Evolutionary conservation across 345 rosid genomes (phyloP), one percentile per base, ranked within the genome.

Genomic region (Eucalyptus pauciflora): DNA sequence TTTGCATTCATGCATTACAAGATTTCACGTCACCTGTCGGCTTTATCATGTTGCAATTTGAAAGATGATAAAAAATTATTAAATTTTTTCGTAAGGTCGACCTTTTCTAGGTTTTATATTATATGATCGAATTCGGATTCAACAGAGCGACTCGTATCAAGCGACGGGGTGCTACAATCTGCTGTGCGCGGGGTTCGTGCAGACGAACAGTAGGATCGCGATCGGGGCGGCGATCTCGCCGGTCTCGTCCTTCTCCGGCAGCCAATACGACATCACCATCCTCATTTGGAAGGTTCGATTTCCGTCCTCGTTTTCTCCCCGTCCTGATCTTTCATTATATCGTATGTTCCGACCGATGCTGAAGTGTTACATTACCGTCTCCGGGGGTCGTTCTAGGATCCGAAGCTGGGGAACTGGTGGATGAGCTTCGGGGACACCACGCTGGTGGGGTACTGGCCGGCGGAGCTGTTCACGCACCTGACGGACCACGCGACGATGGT

Each of bases 221-320:
- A 97, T 98, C 89, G 99, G 99, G 45, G 99, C 99, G n/a, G 97
- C 99, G 92, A 98, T 98, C 89, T 98, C 99, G 85, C 99, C 99
- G 24, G 91, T 98, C 58, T 98, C 99, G 22, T 89, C 91, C 17
- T 94, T 87, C 87, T 88, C 91, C 86, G 93, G 92, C 88, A 94
- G 92, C 91, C 99, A 98, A 89, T 97, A 91, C 50, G 99, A 98
- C 91, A 95, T 98, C 88, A 94, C 98, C 81, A 93, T 98, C 58
- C 99, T 98, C 92, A 94, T 97, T 87, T 98, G 99, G 99, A 98
- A 97, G 99, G 99, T 95, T n/a, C 25, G 20, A 71, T 13, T 37
- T 37, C 12, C 79, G 8, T 50, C 29, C 29, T 7, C 29, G n/a
- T 50, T 10, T 48, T 24, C 25, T 71, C 11, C 11, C 33, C 51